These are phyloP conservation scores for Neofusicoccum parvum DNA, from an alignment of 2,329 filamentous ascomycete species.

Conservation along the genomic window DNA sequence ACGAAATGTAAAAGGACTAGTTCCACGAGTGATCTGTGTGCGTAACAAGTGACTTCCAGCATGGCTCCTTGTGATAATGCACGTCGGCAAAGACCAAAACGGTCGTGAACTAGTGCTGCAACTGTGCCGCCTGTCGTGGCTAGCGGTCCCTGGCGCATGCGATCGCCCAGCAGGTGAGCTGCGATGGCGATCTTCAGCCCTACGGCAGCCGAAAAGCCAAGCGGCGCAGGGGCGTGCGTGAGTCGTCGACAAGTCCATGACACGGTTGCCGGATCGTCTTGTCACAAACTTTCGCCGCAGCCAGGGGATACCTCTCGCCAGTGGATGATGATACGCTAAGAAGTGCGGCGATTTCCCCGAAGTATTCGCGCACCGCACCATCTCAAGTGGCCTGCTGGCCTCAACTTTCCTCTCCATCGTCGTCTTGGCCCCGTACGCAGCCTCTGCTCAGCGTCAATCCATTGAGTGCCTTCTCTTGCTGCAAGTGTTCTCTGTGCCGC, in stretches of 20 bases:
- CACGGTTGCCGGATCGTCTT: slow-evolving; percentile 21
- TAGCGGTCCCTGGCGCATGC: slow-evolving; percentile 5
- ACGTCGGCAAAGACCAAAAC: background rate
- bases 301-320: slow-evolving; percentile 1
- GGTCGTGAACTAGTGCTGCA: background rate
- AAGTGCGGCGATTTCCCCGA: background rate
- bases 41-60: background rate
- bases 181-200: slow-evolving; percentile 19
- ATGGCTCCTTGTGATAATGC: background rate
- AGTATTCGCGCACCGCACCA: background rate
- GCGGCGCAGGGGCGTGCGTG: slow-evolving; percentile 13
- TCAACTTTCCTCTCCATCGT: background rate
- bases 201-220: slow-evolving; percentile 19
- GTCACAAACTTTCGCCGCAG: slow-evolving; percentile 7
- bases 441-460: background rate
- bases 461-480: background rate
- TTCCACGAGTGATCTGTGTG: slow-evolving; percentile 11
- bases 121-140: background rate
- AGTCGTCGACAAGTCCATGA: slow-evolving; percentile 18
- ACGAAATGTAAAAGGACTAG: slow-evolving; percentile 23
- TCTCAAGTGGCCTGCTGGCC: background rate
- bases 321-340: background rate
- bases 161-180: slow-evolving; percentile 18
- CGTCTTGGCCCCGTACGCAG: background rate
- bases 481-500: background rate